These are phyloP conservation scores for Cladosporium velox DNA, from an alignment of 2,329 filamentous ascomycete genomes.

Conservation along the genomic window DNA sequence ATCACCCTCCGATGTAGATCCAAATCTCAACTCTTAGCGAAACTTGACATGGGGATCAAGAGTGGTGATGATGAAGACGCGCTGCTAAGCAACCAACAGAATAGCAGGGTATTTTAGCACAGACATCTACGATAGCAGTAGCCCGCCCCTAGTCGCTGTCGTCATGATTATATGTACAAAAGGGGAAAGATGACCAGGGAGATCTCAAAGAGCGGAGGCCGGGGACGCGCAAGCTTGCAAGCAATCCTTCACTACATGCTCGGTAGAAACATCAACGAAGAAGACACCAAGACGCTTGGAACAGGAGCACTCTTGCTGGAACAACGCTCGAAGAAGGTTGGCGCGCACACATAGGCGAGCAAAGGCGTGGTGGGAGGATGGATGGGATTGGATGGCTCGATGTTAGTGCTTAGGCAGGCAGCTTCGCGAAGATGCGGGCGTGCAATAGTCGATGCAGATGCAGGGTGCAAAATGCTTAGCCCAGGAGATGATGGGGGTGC, in stretches of 20 bases:
- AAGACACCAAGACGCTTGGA: background rate
- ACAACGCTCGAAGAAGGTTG: background rate
- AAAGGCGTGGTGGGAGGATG: background rate
- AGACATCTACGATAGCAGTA: background rate
- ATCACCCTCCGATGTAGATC: background rate
- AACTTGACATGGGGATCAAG: background rate
- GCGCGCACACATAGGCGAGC: background rate
- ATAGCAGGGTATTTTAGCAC: background rate
- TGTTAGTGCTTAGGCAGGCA: slow-evolving; percentile 2
- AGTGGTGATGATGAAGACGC: background rate
- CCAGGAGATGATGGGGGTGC: slow-evolving; percentile 9
- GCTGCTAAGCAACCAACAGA: background rate
- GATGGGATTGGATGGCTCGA: background rate
- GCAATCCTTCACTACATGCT: background rate
- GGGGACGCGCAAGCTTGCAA: slow-evolving; percentile 17
- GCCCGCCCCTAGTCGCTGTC: background rate
- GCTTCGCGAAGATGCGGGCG: slow-evolving; percentile 4
- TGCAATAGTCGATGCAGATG: slow-evolving; percentile 11
- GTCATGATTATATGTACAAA: background rate
- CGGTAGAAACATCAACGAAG: background rate
- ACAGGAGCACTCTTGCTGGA: background rate
- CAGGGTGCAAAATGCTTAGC: slow-evolving; percentile 10
- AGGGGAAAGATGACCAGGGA: background rate
- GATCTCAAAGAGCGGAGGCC: background rate
- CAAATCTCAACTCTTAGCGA: background rate